Evolutionary conservation across 1,139 yeast genomes (phyloP), one percentile per base, ranked within the genome.

Genomic region (Candida labiduridarum): DNA sequence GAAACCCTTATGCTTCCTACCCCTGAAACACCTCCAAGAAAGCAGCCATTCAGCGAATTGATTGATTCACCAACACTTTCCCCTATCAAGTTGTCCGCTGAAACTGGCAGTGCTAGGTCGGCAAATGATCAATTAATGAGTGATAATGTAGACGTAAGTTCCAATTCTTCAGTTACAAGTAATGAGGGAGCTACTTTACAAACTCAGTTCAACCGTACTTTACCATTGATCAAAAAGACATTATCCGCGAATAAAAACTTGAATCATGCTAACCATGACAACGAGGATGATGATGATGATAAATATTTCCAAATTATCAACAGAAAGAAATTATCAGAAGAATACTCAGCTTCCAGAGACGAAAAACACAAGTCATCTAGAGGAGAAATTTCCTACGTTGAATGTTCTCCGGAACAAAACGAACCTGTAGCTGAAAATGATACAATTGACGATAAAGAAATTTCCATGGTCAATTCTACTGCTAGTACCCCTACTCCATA

Each of bases 291-390:
- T 30, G 53, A 45, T 27, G 56, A 55, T 34, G 56, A 49, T 8
- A 45, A 50, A 34, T 49, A 50, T 25, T 51, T 55, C 42, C 58
- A 54, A 45, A 52, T 51, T 6, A 46, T 54, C 7, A 52, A 54
- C 45, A 45, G 54, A 34, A 48, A 53, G 22, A 51, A 51, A 36
- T 19, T 46, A 8, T 51, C 53, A 2, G 48, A 51, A 4, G 55
- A 52, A 31, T 40, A 41, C 16, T 25, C 48, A 10, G 11, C 19
- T 35, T 30, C 45, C 18, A 30, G 25, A n/a, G 47, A 53, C 15
- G 58, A 63, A 3, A 58, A 75, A 51, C 76, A 75, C 11, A 56
- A 56, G 10, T 70, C 76, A 3, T 67, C 70, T 18, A 61, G 61
- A 40, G 76, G 68, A 1, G 68, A 68, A 56, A 56, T 71, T 39